phyloP scores from a whole-genome alignment of 2,329 filamentous ascomycete species.

The Colletotrichum cuscutae region DNA sequence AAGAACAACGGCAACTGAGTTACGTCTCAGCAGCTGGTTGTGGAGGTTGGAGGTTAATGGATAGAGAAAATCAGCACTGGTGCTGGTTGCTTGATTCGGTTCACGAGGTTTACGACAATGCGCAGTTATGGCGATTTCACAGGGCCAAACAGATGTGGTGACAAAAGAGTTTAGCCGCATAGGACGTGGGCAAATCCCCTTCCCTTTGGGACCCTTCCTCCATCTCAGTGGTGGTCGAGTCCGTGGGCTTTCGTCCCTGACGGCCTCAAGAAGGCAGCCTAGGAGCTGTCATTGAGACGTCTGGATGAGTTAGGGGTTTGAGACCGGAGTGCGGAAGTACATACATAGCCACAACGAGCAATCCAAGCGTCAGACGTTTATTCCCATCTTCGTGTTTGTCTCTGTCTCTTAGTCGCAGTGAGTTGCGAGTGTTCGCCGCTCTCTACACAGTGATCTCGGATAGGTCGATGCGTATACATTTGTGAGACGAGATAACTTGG shows the following conservation, averaged over 20 bases:
- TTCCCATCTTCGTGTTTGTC: background rate
- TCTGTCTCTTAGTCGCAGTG: background rate
- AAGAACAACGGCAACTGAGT: slow-evolving; percentile 9
- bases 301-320: background rate
- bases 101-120: slow-evolving; percentile 7
- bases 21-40: background rate
- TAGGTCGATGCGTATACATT: background rate
- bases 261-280: background rate
- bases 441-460: background rate
- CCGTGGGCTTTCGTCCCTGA: background rate
- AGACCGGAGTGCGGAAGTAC: slow-evolving; percentile 12
- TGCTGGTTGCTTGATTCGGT: slow-evolving; percentile 8
- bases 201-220: background rate
- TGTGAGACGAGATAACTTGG: slow-evolving; percentile 11
- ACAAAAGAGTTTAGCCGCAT: background rate
- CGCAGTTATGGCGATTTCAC: background rate
- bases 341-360: slow-evolving; percentile 20
- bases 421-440: background rate
- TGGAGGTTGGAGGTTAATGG: background rate
- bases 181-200: background rate
- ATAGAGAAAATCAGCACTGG: slow-evolving; percentile 19
- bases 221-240: background rate
- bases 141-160: background rate
- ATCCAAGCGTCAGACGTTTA: slow-evolving; percentile 13
- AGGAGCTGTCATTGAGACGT: background rate